Evolutionary conservation across 2,329 filamentous ascomycete species (phyloP).

Genomic region (Ambrosiella xylebori): DNA sequence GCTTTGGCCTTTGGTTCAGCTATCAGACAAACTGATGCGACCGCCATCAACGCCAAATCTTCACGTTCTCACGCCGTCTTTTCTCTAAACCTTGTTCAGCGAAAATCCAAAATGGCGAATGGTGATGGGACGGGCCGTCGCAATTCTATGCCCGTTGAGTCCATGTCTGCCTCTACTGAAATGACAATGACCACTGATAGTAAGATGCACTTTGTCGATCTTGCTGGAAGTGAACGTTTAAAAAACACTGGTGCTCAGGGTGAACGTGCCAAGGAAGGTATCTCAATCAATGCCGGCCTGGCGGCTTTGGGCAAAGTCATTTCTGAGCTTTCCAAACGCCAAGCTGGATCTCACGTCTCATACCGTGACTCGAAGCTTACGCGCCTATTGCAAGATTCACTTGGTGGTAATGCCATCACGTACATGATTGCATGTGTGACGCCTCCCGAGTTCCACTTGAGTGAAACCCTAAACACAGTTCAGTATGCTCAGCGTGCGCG

Average conservation of each 20-base stretch:
- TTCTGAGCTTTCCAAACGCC: conserved; percentile 83
- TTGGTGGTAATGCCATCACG: conserved; percentile 92
- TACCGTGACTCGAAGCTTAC: conserved; percentile 98
- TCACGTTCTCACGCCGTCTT: conserved; percentile 96
- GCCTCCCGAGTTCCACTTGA: conserved; percentile 89
- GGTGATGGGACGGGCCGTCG: conserved; percentile 36
- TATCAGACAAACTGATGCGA: conserved; percentile 91
- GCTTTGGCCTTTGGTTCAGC: conserved; percentile 83
- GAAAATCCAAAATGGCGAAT: conserved; percentile 42
- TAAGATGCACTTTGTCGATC: conserved; percentile 95
- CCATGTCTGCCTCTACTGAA: conserved; percentile 47
- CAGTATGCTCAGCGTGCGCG: conserved; percentile 92
- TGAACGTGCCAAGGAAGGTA: conserved; percentile 85
- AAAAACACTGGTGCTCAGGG: conserved; percentile 96
- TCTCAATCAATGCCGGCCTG: conserved; percentile 92
- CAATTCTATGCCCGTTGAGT: conserved; percentile 70
- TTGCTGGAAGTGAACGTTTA: conserved; percentile 87
- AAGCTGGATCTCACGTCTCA: conserved; percentile 77
- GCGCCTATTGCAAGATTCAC: conserved; percentile 81
- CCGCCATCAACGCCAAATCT: conserved; percentile 92
- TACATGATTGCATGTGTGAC: conserved; percentile 99
- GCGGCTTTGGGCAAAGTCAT: conserved; percentile 96
- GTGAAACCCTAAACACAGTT: conserved; percentile 92
- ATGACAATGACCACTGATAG: conserved; percentile 77
- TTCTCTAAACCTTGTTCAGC: conserved; percentile 81